Base-by-base conservation (phyloP, 2,329 filamentous ascomycete species). In the Verticillium albo-atrum region DNA sequence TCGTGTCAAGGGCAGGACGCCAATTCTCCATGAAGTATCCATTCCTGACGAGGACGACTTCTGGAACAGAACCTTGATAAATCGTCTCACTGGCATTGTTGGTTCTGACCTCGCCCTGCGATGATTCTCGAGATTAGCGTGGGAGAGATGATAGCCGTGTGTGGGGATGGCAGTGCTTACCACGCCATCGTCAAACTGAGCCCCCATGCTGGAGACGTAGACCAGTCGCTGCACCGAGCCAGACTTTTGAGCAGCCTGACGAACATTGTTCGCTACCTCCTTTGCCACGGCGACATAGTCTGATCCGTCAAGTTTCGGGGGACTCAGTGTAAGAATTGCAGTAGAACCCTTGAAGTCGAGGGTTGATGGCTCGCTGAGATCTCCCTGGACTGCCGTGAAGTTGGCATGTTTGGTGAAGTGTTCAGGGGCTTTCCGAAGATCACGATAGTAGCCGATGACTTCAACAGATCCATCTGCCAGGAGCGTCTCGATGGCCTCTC, bases 11-110 rank as follows among this genome's bases (percentile, higher is more conserved):
- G 2, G 60, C 58, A 57, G 62, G 60, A 3, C 66, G 67, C 74
- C 74, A 76, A 54, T 76, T 76, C 61, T 77, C 72, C 72, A 75
- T 76, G 32, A 76, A 76, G 62, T 73, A 76, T 0, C 62, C 60
- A 52, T 67, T 71, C 6, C 74, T 67, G 2, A 74, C 66, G 50
- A 75, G 69, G 14, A 71, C 59, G 2, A 75, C 60, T 32, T 68
- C 64, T 7, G 62, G 60, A 2, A 64, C 62, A 1, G 61, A 60
- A 23, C 61, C 61, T 4, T 26, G 2, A 32, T 35, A 32, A 20
- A 25, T 23, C 20, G 20, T n/a, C 54, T 76, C 74, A 0, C 72
- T 71, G 1, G 63, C 66, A 57, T 76, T 66, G 37, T 75, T 76
- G 1, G 69, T 70, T 20, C 66, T 66, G 47, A 76, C 70, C 34